phyloP scores from a whole-genome alignment of 352 stramenopile genomes.

The Pythium phragmitis region DNA sequence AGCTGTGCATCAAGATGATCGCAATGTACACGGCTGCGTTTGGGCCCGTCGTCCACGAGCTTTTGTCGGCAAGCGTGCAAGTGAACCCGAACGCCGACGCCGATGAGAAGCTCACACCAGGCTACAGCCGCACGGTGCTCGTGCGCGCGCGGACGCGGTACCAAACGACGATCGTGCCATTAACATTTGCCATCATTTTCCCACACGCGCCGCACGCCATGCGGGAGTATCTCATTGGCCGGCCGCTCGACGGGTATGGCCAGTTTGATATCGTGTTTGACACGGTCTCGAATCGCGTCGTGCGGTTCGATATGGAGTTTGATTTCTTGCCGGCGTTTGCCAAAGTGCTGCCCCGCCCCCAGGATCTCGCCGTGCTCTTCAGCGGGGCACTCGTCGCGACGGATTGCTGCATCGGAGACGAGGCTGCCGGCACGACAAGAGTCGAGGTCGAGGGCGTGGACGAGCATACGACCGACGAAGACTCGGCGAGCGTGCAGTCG shows the following conservation, averaged over 20 bases:
- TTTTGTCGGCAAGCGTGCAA: slow-evolving; percentile 1
- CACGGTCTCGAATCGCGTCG: not conserved
- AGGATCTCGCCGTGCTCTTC: slow-evolving; percentile 13
- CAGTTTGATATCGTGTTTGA: slow-evolving; percentile 21
- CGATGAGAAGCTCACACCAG: not conserved
- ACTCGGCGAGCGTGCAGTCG: not conserved
- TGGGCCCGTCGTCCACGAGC: slow-evolving; percentile 12
- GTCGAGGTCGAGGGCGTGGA: not conserved
- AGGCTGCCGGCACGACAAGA: not conserved
- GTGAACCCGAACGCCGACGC: slow-evolving; percentile 10
- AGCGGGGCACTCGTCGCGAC: slow-evolving; percentile 7
- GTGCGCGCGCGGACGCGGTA: slow-evolving; percentile 12
- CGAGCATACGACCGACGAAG: not conserved
- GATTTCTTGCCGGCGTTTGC: slow-evolving; percentile 16
- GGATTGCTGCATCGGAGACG: slow-evolving; percentile 17
- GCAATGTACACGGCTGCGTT: slow-evolving; percentile 20
- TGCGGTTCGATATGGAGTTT: slow-evolving; percentile 12
- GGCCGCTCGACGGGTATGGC: not conserved
- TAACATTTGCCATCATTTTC: slow-evolving; percentile 17
- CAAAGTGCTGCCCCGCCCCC: slow-evolving; percentile 11
- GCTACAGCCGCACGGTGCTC: slow-evolving; percentile 4
- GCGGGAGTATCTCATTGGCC: slow-evolving; percentile 5
- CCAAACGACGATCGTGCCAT: slow-evolving; percentile 3
- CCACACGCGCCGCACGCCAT: not conserved
- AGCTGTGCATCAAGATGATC: slow-evolving; percentile 16